phyloP scores from a whole-genome alignment of 768 basidiomycete species.

The Podaxis mareebaensis region DNA sequence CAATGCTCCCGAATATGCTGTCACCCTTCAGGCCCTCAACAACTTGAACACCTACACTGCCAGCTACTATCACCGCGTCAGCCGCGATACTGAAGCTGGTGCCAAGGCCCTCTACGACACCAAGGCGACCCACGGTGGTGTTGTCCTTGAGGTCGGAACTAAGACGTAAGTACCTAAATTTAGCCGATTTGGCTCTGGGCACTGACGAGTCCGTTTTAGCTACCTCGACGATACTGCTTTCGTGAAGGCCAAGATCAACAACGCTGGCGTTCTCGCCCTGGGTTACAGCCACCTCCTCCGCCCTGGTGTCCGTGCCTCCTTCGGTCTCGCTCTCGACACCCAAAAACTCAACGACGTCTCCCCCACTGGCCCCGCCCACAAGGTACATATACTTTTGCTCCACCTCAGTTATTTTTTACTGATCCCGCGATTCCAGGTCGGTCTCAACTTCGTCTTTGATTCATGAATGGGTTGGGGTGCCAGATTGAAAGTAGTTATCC shows the following conservation, averaged over 20 bases:
- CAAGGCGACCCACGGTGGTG: slow-evolving; percentile 84
- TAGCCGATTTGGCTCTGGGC: not conserved
- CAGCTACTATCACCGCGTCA: slow-evolving; percentile 98
- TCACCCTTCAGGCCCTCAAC: slow-evolving; percentile 92
- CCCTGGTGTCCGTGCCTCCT: slow-evolving; percentile 88
- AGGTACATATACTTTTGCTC: slow-evolving; percentile 40
- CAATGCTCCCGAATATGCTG: slow-evolving; percentile 94
- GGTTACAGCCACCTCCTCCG: slow-evolving; percentile 93
- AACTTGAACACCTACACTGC: slow-evolving; percentile 94
- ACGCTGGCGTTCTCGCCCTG: slow-evolving; percentile 85
- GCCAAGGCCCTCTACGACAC: slow-evolving; percentile 96
- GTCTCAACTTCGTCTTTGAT: slow-evolving; percentile 75
- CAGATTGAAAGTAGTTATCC: slow-evolving; percentile 35
- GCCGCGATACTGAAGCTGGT: slow-evolving; percentile 88
- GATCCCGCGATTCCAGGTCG: slow-evolving; percentile 46
- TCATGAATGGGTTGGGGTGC: slow-evolving; percentile 45
- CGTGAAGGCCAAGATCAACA: slow-evolving; percentile 99
- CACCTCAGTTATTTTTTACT: not conserved
- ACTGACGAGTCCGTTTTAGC: slow-evolving; percentile 31
- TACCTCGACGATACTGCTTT: slow-evolving; percentile 88
- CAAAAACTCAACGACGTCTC: slow-evolving; percentile 80
- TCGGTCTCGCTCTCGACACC: slow-evolving; percentile 95
- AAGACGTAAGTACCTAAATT: slow-evolving; percentile 69
- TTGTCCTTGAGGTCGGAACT: slow-evolving; percentile 91
- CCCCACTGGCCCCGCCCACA: slow-evolving; percentile 72